Base-by-base conservation (phyloP, 2,329 filamentous ascomycete species). In the Fusarium sp. region DNA sequence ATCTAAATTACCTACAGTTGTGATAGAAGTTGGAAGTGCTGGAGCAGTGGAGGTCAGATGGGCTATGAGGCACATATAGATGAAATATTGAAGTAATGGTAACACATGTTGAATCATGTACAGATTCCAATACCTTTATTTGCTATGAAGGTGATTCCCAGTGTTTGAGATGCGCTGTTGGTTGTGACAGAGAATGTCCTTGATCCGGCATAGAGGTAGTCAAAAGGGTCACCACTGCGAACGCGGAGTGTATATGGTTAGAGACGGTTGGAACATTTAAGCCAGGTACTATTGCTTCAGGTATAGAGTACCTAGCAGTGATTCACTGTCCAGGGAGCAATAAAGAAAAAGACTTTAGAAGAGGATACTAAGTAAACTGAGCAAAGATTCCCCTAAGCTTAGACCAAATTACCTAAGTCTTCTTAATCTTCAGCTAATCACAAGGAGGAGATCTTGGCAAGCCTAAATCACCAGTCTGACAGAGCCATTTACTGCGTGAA, bases 111-210 rank as follows among this genome's bases (percentile, higher is more conserved):
- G 8, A 24, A 20, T 11, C 31, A 18, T 35, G 12, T 20, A 35
- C 4, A 49, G 0, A 5, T n/a, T 7, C 0, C 11, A 2, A 13
- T 5, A 18, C 14, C 9, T n/a, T 17, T 11, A 35, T 7, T 18
- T 11, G 3, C n/a, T 35, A 6, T 14, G 17, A 20, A 24, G 12
- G 17, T 20, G 2, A 24, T 35, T 35, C 9, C 12, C 5, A 24
- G 31, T 2, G 6, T 6, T 35, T 20, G 8, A 20, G 2, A 1
- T 3, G 9, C 6, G 22, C 28, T 20, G 12, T 20, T 24, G 6
- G 4, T 7, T 10, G 12, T 8, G 2, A 11, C 9, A 26, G 17
- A 33, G 12, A 9, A 26, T 26, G 3, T 20, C 48, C 13, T 35
- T 24, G 1, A 20, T 52, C 17, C 18, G 3, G 6, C 31, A 26